A percentile compares a stretch with the other conserved stretches of the same genome.
Evolutionary conservation across 2,329 filamentous ascomycete genomes (phyloP).

Genomic region (Talaromyces atroroseus): DNA sequence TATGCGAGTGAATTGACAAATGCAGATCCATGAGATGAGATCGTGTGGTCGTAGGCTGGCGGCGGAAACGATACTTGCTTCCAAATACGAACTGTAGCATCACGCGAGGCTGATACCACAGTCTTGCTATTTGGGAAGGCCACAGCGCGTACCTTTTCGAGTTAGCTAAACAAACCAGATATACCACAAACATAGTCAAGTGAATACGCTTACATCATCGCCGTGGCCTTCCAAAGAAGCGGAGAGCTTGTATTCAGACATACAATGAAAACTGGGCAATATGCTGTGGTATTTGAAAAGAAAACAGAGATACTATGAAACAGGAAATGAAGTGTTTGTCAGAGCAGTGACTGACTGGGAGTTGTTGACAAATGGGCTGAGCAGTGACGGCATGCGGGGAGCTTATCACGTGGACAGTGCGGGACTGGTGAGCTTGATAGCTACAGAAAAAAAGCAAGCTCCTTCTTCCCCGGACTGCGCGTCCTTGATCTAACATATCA

Average conservation of each 20-base stretch:
- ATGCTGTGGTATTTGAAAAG: not conserved
- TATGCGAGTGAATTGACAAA: conserved; percentile 86
- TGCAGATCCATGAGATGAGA: conserved; percentile 71
- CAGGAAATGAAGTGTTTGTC: not conserved
- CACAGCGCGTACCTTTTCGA: conserved; percentile 72
- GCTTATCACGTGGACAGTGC: conserved; percentile 11
- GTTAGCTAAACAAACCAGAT: conserved; percentile 61
- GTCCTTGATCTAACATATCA: not conserved
- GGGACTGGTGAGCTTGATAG: conserved; percentile 10
- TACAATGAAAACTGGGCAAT: conserved; percentile 5
- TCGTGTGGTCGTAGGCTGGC: conserved; percentile 68
- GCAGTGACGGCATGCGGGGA: conserved; percentile 14
- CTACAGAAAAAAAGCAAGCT: conserved; percentile 4
- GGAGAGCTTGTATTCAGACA: conserved; percentile 79
- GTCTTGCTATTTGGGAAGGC: conserved; percentile 67
- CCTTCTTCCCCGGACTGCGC: not conserved
- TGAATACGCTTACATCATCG: conserved; percentile 69
- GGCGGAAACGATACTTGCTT: conserved; percentile 61
- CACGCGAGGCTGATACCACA: conserved; percentile 81
- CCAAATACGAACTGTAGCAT: conserved; percentile 87
- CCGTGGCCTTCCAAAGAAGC: conserved; percentile 84
- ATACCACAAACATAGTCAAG: conserved; percentile 55
- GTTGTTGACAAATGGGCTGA: conserved; percentile 7
- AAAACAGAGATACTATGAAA: not conserved
- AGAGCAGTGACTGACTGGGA: not conserved